phyloP scores from a whole-genome alignment of 306 rosid species.

The Astragalus glycyphyllos region DNA sequence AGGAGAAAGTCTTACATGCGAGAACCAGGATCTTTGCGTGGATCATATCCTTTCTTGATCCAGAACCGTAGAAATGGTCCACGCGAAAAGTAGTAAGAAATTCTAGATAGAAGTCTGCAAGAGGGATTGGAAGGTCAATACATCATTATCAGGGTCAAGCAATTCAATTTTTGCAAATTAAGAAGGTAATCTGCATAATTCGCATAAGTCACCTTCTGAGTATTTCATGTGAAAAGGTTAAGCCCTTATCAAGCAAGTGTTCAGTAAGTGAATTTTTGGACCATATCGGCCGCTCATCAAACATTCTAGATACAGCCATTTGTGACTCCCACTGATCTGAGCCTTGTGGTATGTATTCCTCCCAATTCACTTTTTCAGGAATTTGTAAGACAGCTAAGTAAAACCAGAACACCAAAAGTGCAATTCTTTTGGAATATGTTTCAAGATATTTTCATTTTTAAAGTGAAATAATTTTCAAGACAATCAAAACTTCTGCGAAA shows the following conservation, averaged over 20 bases:
- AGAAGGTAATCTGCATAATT: conserved; percentile 32
- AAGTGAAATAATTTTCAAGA: conserved; percentile 26
- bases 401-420: conserved; percentile 43
- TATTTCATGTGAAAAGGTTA: conserved; percentile 56
- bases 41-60: conserved; percentile 96
- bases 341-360: conserved; percentile 71
- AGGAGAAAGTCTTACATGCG: conserved; percentile 66
- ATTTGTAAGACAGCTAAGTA: conserved; percentile 83
- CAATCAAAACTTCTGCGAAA: conserved; percentile 18
- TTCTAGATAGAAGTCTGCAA: conserved; percentile 90
- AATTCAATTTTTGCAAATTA: conserved; percentile 27
- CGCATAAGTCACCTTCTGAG: conserved; percentile 71
- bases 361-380: conserved; percentile 93
- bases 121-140: conserved; percentile 39
- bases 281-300: conserved; percentile 93
- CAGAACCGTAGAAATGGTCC: conserved; percentile 94
- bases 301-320: conserved; percentile 70
- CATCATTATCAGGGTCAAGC: conserved; percentile 33
- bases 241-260: conserved; percentile 71
- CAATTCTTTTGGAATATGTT: conserved; percentile 30
- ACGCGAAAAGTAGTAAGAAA: conserved; percentile 90
- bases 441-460: conserved; percentile 17
- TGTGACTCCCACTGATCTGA: conserved; percentile 87
- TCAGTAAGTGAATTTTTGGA: conserved; percentile 70
- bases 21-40: conserved; percentile 82